Percentiles rank a stretch among this genome's conserved stretches.
Conservation (phyloP, 2,329 filamentous ascomycete species). For the Aspergillus sp. region DNA sequence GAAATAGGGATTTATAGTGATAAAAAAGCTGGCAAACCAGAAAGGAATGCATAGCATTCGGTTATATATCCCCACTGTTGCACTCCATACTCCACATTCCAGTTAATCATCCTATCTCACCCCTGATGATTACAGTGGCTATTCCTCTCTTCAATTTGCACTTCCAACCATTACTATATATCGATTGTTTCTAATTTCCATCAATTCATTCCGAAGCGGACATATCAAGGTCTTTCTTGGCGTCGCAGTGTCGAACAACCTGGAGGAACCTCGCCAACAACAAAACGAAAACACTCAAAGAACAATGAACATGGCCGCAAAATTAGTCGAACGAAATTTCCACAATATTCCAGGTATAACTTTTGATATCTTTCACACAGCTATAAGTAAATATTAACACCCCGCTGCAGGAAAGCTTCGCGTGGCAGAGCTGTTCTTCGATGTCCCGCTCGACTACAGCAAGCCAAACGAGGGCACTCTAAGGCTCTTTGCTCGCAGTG, state of each 20-base stretch:
- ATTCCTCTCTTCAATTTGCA: too few relatives aligned
- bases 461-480: conserved; percentile 56
- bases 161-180: too few relatives aligned
- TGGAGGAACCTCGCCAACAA: not conserved
- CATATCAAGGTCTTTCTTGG: not conserved
- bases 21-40: too few relatives aligned
- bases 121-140: too few relatives aligned
- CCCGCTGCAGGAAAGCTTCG: conserved; percentile 57
- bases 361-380: not conserved
- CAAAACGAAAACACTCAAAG: not conserved
- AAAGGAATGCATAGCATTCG: too few relatives aligned
- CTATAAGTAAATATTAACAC: conserved; percentile 5
- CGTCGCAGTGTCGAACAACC: not conserved
- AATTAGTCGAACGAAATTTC: conserved; percentile 30
- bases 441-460: conserved; percentile 73
- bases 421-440: conserved; percentile 77
- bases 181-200: too few relatives aligned
- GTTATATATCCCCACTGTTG: too few relatives aligned
- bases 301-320: conserved; percentile 25
- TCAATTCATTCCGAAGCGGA: too few relatives aligned
- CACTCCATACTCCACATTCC: too few relatives aligned
- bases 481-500: conserved; percentile 70
- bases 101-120: too few relatives aligned
- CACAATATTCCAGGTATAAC: conserved; percentile 32
- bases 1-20: too few relatives aligned